Base-by-base conservation (phyloP, 371 early-diverging fungal genomes). In the Circinella umbellata region DNA sequence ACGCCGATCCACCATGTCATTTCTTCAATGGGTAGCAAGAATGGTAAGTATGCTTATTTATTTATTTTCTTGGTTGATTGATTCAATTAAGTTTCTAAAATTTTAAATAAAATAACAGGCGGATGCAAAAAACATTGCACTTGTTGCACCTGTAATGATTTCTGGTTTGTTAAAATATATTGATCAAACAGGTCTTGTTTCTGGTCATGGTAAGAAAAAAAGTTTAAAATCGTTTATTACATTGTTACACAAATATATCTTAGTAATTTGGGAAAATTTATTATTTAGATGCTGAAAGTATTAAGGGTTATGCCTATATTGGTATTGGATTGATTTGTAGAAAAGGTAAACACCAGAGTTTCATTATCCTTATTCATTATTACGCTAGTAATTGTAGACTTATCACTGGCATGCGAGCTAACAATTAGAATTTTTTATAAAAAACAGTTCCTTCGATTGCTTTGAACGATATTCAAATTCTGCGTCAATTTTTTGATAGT, bases 271-370 rank as follows among this genome's bases (percentile, higher is more conserved):
- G 51, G 51, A 51, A 37, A 18, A 6, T 60, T 53, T 7, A 10
- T 8, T 60, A 27, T 27, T 18, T 78, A 74, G 89, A 92, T 60
- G 83, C 76, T 8, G 95, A 94, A 48, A 81, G 83, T 18, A 76
- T 94, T n/a, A 89, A 91, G 36, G 95, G 96, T 0, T 91, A 90
- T 68, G 95, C 96, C 0, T 96, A 93, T 73, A 91, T 94, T 38
- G 90, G 93, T 1, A 84, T 92, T 67, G 94, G 96, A 11, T 69
- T 93, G 39, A 79, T 96, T 9, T 89, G 88, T 0, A 91, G 88
- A 70, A 86, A 92, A 78, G 91, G 93, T 91, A 84, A 20, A 20
- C 17, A 54, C 20, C 1, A n/a, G 8, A 34, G 6, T 42, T 9
- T 42, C 11, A 42, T 42, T 42, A 42, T 42, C 42, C 0, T 2